Evolutionary conservation across 1,284 basidiomycete genomes (phyloP).

Genomic region (Farysia itapuensis): DNA sequence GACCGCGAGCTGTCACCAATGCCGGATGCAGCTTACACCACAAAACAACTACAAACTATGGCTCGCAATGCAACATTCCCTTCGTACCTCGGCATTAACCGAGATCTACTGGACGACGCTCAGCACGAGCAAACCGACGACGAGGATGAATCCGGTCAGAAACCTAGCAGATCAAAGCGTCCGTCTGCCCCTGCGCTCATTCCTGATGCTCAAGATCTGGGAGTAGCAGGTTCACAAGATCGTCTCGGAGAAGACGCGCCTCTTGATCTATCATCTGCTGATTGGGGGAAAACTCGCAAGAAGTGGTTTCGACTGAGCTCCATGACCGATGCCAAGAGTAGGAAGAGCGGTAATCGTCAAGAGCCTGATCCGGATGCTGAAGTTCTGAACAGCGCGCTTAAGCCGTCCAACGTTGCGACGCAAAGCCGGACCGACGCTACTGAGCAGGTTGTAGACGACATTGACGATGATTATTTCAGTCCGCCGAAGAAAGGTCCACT

Average conservation of each 20-base stretch:
- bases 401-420: constrained; percentile 1
- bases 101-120: constrained; percentile 13
- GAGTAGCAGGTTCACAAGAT: constrained; percentile 27
- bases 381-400: constrained; percentile 1
- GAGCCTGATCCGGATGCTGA: constrained; percentile 29
- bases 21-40: constrained; percentile 16
- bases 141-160: constrained; percentile 9
- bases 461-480: constrained; percentile 46
- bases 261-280: constrained; percentile 34
- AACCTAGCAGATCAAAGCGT: too few species aligned
- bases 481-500: constrained; percentile 47
- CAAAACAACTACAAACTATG: constrained; percentile 42
- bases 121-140: constrained; percentile 3
- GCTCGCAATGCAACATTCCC: constrained; percentile 40
- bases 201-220: constrained; percentile 16
- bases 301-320: constrained; percentile 42
- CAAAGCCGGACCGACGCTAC: neutral
- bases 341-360: constrained; percentile 11
- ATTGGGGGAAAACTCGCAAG: constrained; percentile 42
- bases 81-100: constrained; percentile 40
- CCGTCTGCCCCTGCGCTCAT: constrained; percentile 6
- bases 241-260: constrained; percentile 20
- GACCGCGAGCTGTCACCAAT: neutral
- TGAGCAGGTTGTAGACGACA: constrained; percentile 5
- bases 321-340: constrained; percentile 31